Evolutionary conservation across 176 grass and related monocot species (phyloP).

Genomic region (Poa annua): DNA sequence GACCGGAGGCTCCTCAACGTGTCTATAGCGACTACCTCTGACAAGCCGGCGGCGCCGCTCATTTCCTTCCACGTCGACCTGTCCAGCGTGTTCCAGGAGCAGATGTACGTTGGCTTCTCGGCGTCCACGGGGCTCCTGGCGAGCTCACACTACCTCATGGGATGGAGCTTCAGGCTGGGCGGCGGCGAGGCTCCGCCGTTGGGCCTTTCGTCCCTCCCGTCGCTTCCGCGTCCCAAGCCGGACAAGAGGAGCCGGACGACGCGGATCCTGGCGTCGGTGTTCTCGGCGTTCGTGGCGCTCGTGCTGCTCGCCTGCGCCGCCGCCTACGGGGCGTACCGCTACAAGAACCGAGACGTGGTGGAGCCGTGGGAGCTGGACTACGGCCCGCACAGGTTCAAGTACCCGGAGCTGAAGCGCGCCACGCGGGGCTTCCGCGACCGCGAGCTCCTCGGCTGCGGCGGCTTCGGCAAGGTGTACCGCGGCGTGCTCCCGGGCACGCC

Average conservation of each 20-base stretch:
- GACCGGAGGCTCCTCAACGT: slow-evolving; percentile 49
- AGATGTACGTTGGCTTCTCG: slow-evolving; percentile 90
- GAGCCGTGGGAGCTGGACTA: slow-evolving; percentile 78
- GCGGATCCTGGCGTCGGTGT: slow-evolving; percentile 50
- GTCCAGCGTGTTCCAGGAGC: slow-evolving; percentile 43
- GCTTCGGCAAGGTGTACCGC: slow-evolving; percentile 96
- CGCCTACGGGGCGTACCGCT: slow-evolving; percentile 51
- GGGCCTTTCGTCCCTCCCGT: slow-evolving; percentile 60
- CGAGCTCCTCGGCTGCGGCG: slow-evolving; percentile 74
- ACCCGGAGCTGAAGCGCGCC: slow-evolving; percentile 69
- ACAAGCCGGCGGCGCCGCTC: slow-evolving; percentile 60
- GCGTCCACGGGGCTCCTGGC: slow-evolving; percentile 86
- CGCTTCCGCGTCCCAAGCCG: slow-evolving; percentile 41
- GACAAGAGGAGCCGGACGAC: slow-evolving; percentile 42
- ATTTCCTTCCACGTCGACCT: slow-evolving; percentile 70
- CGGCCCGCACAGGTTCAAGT: slow-evolving; percentile 78
- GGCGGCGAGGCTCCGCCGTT: slow-evolving; percentile 49
- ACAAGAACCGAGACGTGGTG: slow-evolving; percentile 70
- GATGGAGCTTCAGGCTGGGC: slow-evolving; percentile 79
- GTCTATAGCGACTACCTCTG: slow-evolving; percentile 30
- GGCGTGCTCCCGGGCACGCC: slow-evolving; percentile 50
- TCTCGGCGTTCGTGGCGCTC: slow-evolving; percentile 52
- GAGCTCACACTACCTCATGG: slow-evolving; percentile 88
- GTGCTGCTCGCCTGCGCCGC: slow-evolving; percentile 32
- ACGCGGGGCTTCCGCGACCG: slow-evolving; percentile 76